Base-by-base conservation (phyloP, 1,139 yeast genomes). In the Yamadazyma friedrichii region DNA sequence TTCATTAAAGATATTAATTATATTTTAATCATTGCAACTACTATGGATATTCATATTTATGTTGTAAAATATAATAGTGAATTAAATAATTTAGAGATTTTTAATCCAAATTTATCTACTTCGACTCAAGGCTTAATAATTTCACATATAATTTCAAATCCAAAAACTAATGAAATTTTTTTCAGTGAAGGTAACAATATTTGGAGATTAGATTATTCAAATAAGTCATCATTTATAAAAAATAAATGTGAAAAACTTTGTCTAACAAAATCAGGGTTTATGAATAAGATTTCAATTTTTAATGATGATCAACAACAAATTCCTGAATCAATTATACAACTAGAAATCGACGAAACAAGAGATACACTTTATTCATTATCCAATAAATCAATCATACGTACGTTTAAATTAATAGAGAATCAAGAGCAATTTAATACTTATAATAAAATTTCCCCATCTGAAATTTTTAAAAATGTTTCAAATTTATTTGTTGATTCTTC, bases 151-250 rank as follows among this genome's bases (percentile, higher is more conserved):
- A 70, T 75, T 1, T 71, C 77, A 2, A 79, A 81, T 54, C 79
- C 79, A 22, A 64, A 67, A 33, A 81, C 93, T 0, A 86, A 89
- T 38, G 91, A 94, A 42, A 79, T 94, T 6, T 88, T 86, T 58
- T 88, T 94, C 59, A 74, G 86, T 15, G 89, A 87, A 51, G 95
- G 93, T 2, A 67, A 77, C 35, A 82, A 91, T 52, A 73, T 94
- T 37, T 93, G 97, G 96, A 89, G 88, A 56, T 70, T 93, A 43
- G 83, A 80, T 45, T 94, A 94, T 58, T 78, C 91, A n/a, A 85
- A 83, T 48, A 80, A 85, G 29, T 93, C 91, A 36, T 84, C 88
- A 38, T 93, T 96, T 86, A 88, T 88, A 56, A 81, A 84, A 48
- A 85, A 87, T 55, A 84, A 82, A 53, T 88, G 96, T 56, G 82